Conservation (phyloP, 139 green algal species). For the Haematococcus lacustris region DNA sequence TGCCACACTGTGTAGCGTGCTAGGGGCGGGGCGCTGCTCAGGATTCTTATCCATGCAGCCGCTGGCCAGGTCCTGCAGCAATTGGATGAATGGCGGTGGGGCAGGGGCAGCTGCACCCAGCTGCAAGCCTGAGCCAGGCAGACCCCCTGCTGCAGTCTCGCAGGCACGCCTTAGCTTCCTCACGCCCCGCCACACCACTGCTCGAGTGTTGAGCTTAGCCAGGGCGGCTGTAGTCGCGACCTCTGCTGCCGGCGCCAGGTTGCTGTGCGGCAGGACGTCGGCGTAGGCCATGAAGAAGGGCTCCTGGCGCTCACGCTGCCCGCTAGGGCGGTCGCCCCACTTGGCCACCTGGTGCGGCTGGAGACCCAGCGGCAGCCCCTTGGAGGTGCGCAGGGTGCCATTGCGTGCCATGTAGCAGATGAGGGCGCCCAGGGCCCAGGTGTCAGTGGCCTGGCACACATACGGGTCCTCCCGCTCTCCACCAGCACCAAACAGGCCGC, state of each 20-base stretch:
- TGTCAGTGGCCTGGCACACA: background rate
- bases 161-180: background rate
- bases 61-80: background rate
- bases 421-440: constrained; percentile 5
- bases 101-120: background rate
- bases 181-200: too few relatives aligned
- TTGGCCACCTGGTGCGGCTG: background rate
- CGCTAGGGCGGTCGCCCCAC: background rate
- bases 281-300: constrained; percentile 4
- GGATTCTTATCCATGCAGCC: background rate
- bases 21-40: background rate
- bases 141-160: background rate
- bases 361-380: background rate
- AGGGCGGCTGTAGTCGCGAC: background rate
- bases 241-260: too few relatives aligned
- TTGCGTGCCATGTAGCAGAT: background rate
- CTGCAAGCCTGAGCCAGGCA: background rate
- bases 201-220: background rate
- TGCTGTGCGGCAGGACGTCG: background rate
- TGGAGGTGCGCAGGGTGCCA: background rate
- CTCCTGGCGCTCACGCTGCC: background rate
- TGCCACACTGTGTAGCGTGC: too few relatives aligned
- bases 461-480: background rate
- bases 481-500: background rate
- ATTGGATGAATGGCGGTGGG: background rate